Base-by-base conservation (phyloP, 176 grass and related monocot species). In the Carex cristatella region DNA sequence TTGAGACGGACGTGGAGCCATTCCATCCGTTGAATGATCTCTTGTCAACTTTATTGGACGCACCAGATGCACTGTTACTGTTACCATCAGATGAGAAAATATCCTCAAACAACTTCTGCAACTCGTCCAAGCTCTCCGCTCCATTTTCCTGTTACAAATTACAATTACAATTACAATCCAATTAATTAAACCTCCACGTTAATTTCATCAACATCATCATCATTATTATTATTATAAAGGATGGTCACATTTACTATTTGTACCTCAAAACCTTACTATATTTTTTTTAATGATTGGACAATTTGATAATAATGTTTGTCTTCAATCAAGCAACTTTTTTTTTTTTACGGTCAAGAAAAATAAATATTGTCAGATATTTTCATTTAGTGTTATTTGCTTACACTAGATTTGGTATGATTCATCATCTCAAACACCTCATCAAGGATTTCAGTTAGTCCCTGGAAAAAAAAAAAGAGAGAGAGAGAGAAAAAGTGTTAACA, bases 361-460 rank as follows among this genome's bases (percentile, higher is more conserved):
- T 23, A 23, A 46, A 71, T 10, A 3, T 32, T 65, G 37, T 10
- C 3, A 0, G 3, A 46, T 60, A 60, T 58, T 56, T 80, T 37
- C 23, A 31, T 80, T 54, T 60, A 31, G 49, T 32, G 12, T 59
- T 27, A 40, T n/a, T 82, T 82, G 2, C 66, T 85, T 92, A 97
- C 94, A 7, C 48, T 81, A 13, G 90, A 78, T 65, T 90, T 91
- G 1, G 85, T 81, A 65, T 91, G 89, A 84, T 80, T 94, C 94
- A 97, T 97, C 94, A 92, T 92, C 69, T 97, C 81, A 0, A 85
- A 87, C 81, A 97, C 94, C 86, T 97, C 92, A 30, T 89, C 88
- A 69, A 94, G 69, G 81, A 97, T 94, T 53, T 91, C 90, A 57
- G 65, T 92, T 87, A 97, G n/a, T 92, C 44, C 92, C 92, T 68